Evolutionary conservation across 75 land plant genomes (phyloP).

Genomic region (Cunninghamia lanceolata): DNA sequence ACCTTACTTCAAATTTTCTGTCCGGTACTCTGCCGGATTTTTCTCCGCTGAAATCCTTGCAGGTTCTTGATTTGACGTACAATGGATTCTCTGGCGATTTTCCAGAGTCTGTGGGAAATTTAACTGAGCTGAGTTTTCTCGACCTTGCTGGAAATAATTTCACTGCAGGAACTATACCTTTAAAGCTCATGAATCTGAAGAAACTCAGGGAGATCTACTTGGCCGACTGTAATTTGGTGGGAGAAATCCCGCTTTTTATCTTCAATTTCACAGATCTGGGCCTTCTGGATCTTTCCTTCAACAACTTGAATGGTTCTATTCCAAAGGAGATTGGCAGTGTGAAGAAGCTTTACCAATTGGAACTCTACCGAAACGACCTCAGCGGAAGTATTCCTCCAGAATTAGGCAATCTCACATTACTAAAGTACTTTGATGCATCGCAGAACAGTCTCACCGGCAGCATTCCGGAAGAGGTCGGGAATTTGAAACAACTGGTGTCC

Average conservation of each 20-base stretch:
- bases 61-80: conserved; percentile 12
- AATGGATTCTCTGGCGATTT: conserved; percentile 28
- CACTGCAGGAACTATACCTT: conserved; percentile 44
- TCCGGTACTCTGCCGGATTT: conserved; percentile 33
- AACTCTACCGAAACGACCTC: conserved; percentile 51
- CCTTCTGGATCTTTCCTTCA: conserved; percentile 54
- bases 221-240: conserved; percentile 51
- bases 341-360: conserved; percentile 41
- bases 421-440: conserved; percentile 58
- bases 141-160: conserved; percentile 47
- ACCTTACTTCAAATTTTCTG: conserved; percentile 24
- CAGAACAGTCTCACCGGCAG: conserved; percentile 50
- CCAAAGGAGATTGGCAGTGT: conserved; percentile 62
- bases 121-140: conserved; percentile 40
- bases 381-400: conserved; percentile 62
- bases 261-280: conserved; percentile 62
- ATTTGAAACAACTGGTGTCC: conserved; percentile 22
- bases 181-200: conserved; percentile 26
- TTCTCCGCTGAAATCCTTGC: conserved; percentile 5
- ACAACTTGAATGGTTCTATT: conserved; percentile 46
- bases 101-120: conserved; percentile 51
- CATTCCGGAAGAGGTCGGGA: conserved; percentile 50
- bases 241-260: conserved; percentile 60
- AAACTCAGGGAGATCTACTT: conserved; percentile 43
- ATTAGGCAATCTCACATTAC: conserved; percentile 60